Percentiles rank a stretch among this genome's conserved stretches.
phyloP scores from a whole-genome alignment of 2,329 filamentous ascomycete species.

The Ascochyta koolunga region DNA sequence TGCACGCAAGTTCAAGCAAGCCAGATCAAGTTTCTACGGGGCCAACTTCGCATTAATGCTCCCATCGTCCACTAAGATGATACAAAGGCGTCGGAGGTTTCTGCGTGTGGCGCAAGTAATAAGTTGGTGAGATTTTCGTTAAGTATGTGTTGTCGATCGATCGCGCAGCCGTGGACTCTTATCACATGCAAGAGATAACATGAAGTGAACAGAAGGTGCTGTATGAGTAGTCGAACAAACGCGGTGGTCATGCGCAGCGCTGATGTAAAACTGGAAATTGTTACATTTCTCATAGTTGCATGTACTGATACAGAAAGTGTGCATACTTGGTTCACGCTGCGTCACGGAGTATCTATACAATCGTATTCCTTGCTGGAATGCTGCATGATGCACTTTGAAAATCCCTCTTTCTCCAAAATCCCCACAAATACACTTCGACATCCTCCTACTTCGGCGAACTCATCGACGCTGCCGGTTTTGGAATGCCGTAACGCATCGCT shows the following conservation, averaged over 20 bases:
- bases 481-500: constrained; percentile 5
- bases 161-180: neutral
- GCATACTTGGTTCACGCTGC: neutral
- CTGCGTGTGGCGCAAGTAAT: constrained; percentile 6
- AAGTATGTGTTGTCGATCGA: neutral
- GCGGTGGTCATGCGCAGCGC: neutral
- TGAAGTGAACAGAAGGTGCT: neutral
- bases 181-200: constrained; percentile 3
- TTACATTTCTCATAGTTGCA: neutral
- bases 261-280: neutral
- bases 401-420: constrained; percentile 1
- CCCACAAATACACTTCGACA: constrained; percentile 8
- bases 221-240: neutral
- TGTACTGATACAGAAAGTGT: neutral
- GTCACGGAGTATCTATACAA: constrained; percentile 1
- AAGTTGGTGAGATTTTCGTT: neutral
- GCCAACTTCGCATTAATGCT: constrained; percentile 1
- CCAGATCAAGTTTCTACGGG: constrained; percentile 14
- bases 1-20: constrained; percentile 16
- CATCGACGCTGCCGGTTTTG: constrained; percentile 1
- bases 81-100: neutral
- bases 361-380: constrained; percentile 2
- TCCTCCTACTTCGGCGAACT: neutral
- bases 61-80: constrained; percentile 3
- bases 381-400: constrained; percentile 1